Percentiles rank a stretch among this genome's conserved stretches.
phyloP scores from a whole-genome alignment of 352 stramenopile species.

The Globisporangium echinulatum region DNA sequence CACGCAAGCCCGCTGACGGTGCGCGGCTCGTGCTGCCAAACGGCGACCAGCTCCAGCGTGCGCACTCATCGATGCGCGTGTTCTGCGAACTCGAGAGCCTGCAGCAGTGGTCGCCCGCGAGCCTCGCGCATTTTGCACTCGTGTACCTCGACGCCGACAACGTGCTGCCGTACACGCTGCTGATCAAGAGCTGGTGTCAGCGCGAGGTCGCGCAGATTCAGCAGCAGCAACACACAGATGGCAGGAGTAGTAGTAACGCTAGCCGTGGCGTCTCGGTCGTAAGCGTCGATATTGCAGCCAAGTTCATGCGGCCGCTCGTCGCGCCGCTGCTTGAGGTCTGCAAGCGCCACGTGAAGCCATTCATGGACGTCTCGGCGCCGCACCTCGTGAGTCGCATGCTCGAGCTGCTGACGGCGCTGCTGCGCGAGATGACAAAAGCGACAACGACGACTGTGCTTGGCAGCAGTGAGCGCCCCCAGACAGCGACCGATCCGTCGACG shows the following conservation, averaged over 20 bases:
- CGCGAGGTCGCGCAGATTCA: constrained; percentile 16
- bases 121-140: constrained; percentile 44
- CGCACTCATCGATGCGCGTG: constrained; percentile 29
- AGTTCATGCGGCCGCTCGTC: constrained; percentile 40
- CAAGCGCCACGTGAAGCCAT: constrained; percentile 31
- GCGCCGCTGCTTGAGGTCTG: constrained; percentile 44
- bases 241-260: background rate
- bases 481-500: constrained; percentile 2
- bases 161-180: constrained; percentile 47
- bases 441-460: too few relatives aligned
- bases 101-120: constrained; percentile 42
- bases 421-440: constrained; percentile 24
- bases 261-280: background rate
- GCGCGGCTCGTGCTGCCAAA: constrained; percentile 33
- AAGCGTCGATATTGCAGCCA: constrained; percentile 25
- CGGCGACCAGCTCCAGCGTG: constrained; percentile 44
- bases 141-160: constrained; percentile 47
- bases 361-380: constrained; percentile 33
- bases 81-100: constrained; percentile 54
- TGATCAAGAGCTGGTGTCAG: constrained; percentile 61
- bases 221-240: background rate
- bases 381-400: constrained; percentile 47
- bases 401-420: constrained; percentile 26
- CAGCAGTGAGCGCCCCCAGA: too few relatives aligned
- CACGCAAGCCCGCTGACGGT: constrained; percentile 8